These are phyloP conservation scores for Grigorovia yakushimaensis DNA, from an alignment of 805 yeast genomes.

Conservation along the genomic window DNA sequence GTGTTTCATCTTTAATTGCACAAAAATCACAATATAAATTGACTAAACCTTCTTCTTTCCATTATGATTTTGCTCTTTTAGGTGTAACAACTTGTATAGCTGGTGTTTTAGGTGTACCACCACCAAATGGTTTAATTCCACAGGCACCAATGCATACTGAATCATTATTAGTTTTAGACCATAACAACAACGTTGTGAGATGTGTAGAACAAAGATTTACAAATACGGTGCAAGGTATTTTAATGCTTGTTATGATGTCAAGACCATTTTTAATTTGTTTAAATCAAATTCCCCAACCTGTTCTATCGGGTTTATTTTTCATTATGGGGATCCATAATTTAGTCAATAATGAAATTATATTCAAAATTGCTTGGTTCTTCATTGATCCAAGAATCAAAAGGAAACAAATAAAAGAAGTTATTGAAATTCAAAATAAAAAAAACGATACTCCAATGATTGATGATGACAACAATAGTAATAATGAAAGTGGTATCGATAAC, in stretches of 20 bases:
- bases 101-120: slow-evolving; percentile 84
- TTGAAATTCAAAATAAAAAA: slow-evolving; percentile 21
- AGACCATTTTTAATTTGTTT: slow-evolving; percentile 75
- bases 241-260: slow-evolving; percentile 81
- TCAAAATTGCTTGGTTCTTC: slow-evolving; percentile 51
- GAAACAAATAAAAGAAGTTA: slow-evolving; percentile 6
- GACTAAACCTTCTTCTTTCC: slow-evolving; percentile 80
- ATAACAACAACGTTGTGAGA: slow-evolving; percentile 29
- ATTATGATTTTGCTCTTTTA: slow-evolving; percentile 79
- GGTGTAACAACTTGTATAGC: slow-evolving; percentile 83
- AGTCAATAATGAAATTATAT: slow-evolving; percentile 53
- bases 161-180: slow-evolving; percentile 46
- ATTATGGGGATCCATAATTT: slow-evolving; percentile 85
- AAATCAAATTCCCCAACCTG: slow-evolving; percentile 85
- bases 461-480: neutral
- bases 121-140: slow-evolving; percentile 94
- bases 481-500: neutral
- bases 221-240: slow-evolving; percentile 73
- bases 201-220: slow-evolving; percentile 88
- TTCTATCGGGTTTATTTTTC: slow-evolving; percentile 84
- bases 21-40: slow-evolving; percentile 76
- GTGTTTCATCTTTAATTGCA: slow-evolving; percentile 87
- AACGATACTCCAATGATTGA: slow-evolving; percentile 19
- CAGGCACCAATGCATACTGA: slow-evolving; percentile 93
- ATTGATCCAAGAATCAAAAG: slow-evolving; percentile 34